A percentile compares a stretch with the other conserved stretches of the same genome.
Conservation (phyloP, 2,329 filamentous ascomycete genomes). For the Cryphonectria radicalis region DNA sequence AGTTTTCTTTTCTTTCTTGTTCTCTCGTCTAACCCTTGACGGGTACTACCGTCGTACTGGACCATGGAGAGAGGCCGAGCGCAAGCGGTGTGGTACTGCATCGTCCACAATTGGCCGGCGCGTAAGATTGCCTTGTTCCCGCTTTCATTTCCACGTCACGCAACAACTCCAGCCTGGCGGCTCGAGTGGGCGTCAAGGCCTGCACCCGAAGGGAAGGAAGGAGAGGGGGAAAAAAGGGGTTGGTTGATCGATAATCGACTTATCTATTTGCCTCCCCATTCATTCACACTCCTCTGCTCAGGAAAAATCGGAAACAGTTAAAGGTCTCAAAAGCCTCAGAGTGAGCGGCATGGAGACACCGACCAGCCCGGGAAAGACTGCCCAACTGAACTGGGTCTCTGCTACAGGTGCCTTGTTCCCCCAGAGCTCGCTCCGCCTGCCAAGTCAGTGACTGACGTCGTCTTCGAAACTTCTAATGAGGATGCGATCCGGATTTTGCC, state of each 20-base stretch:
- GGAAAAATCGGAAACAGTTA: neutral
- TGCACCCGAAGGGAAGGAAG: neutral
- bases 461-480: neutral
- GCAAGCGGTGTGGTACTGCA: slow-evolving; percentile 8
- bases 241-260: neutral
- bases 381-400: neutral
- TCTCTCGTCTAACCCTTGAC: neutral
- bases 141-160: slow-evolving; percentile 30
- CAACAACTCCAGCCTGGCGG: slow-evolving; percentile 16
- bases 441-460: slow-evolving; percentile 13
- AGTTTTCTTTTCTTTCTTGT: neutral
- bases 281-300: neutral
- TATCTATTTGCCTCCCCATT: neutral
- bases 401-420: neutral
- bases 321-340: neutral
- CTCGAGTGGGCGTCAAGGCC: slow-evolving; percentile 22
- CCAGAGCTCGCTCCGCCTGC: slow-evolving; percentile 9
- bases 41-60: slow-evolving; percentile 1
- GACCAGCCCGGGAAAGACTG: neutral
- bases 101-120: slow-evolving; percentile 23
- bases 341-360: neutral
- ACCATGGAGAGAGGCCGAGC: slow-evolving; percentile 4
- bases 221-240: too few species aligned
- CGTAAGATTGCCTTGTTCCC: slow-evolving; percentile 26
- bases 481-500: neutral